phyloP scores from a whole-genome alignment of 1,284 basidiomycete genomes.

The Sanghuangporus sanghuang region DNA sequence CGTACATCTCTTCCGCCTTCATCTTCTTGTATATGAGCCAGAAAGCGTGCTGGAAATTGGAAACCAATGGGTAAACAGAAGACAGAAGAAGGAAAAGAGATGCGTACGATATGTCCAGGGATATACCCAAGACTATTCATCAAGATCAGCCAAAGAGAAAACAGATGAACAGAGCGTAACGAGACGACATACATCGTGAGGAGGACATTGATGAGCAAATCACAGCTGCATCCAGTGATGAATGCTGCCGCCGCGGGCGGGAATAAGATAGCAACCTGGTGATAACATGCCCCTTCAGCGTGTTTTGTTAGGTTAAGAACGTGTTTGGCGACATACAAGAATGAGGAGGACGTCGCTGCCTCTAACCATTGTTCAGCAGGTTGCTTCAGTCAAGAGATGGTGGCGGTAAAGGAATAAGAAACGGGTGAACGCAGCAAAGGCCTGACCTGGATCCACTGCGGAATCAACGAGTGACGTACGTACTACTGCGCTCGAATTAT shows the following conservation, averaged over 20 bases:
- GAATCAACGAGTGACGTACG: too few species aligned
- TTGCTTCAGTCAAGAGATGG: background rate
- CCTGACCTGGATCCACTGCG: too few species aligned
- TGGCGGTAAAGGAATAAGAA: background rate
- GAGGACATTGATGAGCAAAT: constrained; percentile 75
- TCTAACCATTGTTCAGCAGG: constrained; percentile 30
- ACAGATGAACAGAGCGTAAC: background rate
- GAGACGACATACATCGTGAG: constrained; percentile 65
- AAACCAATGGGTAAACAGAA: background rate
- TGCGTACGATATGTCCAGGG: constrained; percentile 60
- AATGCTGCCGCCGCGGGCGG: constrained; percentile 68
- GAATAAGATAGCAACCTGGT: constrained; percentile 72
- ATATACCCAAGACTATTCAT: constrained; percentile 62
- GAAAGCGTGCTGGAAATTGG: constrained; percentile 36
- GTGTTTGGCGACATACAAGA: constrained; percentile 30
- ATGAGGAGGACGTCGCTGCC: constrained; percentile 52
- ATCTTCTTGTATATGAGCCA: constrained; percentile 55
- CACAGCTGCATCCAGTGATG: constrained; percentile 74
- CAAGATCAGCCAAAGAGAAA: background rate
- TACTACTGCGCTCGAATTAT: too few species aligned
- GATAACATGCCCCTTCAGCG: constrained; percentile 25
- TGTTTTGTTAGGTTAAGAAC: constrained; percentile 14
- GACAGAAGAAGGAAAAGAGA: background rate
- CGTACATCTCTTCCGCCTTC: constrained; percentile 57
- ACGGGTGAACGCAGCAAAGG: too few species aligned